Evolutionary conservation across 2,329 filamentous ascomycete genomes (phyloP), one percentile per base, ranked within the genome.

Genomic region (Monosporascus ibericus): DNA sequence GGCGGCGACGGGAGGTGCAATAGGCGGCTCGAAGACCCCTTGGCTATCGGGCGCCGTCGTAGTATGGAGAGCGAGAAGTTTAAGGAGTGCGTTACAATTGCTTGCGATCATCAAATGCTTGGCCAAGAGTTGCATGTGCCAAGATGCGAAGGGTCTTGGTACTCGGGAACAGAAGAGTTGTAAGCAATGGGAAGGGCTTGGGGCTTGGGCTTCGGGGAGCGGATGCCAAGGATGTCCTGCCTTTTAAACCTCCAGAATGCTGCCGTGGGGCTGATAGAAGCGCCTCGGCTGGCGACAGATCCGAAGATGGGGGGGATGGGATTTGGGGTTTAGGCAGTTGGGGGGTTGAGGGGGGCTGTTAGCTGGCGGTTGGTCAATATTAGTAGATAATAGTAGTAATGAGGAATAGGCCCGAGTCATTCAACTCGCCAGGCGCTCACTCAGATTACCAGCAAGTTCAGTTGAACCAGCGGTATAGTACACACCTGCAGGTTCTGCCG

Each of bases 101-200:
- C 39, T 42, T 42, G 20, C 1, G 24, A 46, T 46, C 7, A 42
- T 46, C 42, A 27, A 46, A 46, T 25, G 42, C 42, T 25, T 46
- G 42, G 42, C 42, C 42, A 46, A 46, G 42, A 46, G 42, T 46
- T 46, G 42, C 42, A 46, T 46, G 42, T 46, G 42, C 42, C 42
- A 46, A 46, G 42, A 24, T 46, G 25, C 18, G 42, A 17, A 46
- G 17, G 42, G 42, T 46, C 42, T 46, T 46, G 42, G 42, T 46
- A 46, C 24, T 44, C 25, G 42, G 42, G 42, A 46, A 46, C 17
- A 18, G 6, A 11, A 46, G 11, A 46, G 42, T 11, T 30, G 42
- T 46, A 30, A 27, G 42, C 24, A 30, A 18, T 46, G 42, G 42
- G 24, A 17, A 46, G 11, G 42, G 42, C 20, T 17, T 46, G 24